These are phyloP conservation scores for Lavandula angustifolia DNA, from an alignment of 257 asterid species.

Conservation along the genomic window DNA sequence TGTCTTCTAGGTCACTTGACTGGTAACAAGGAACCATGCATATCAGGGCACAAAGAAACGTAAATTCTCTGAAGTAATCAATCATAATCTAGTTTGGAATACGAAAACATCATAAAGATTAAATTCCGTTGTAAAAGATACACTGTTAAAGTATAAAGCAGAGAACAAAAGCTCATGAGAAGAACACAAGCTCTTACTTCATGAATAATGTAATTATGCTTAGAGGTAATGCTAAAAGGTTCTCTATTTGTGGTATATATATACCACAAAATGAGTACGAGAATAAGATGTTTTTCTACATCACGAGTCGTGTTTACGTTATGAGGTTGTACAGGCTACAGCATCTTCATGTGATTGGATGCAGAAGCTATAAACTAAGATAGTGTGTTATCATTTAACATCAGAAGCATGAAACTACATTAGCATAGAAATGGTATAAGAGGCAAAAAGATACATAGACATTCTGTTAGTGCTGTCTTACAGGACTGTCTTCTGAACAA, in stretches of 20 bases:
- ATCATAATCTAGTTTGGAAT: conserved; percentile 16
- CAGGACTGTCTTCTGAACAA: conserved; percentile 12
- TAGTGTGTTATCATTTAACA: not conserved
- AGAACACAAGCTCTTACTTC: too few species aligned
- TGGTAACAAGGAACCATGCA: conserved; percentile 39
- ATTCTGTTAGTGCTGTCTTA: conserved; percentile 5
- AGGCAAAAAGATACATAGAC: not conserved
- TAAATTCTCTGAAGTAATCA: conserved; percentile 18
- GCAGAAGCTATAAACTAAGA: too few species aligned
- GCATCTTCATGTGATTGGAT: too few species aligned
- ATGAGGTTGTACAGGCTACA: too few species aligned
- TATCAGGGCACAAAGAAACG: conserved; percentile 17
- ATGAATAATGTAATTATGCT: too few species aligned
- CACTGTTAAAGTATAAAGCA: too few species aligned
- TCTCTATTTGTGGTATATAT: conserved; percentile 10
- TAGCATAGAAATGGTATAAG: not conserved
- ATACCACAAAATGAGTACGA: too few species aligned
- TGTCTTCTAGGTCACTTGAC: conserved; percentile 83
- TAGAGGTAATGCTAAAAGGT: too few species aligned
- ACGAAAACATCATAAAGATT: conserved; percentile 15
- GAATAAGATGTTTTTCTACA: too few species aligned
- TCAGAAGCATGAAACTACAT: not conserved
- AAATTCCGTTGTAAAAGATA: too few species aligned
- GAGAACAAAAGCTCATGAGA: too few species aligned
- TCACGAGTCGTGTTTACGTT: too few species aligned